Conservation (phyloP, 768 basidiomycete genomes). For the Lactifluus hygrophoroides region DNA sequence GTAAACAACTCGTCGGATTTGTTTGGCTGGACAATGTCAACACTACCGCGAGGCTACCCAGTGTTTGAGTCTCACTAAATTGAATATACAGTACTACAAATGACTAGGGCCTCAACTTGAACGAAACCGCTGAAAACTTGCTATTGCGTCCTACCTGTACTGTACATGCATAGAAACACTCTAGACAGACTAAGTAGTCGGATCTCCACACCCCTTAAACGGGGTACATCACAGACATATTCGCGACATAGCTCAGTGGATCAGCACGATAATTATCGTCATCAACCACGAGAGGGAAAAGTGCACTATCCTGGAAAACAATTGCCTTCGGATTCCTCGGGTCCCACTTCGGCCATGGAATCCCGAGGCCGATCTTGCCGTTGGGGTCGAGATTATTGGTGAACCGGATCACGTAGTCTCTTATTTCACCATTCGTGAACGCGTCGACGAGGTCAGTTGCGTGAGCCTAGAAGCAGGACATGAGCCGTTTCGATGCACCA, state of each 20-base stretch:
- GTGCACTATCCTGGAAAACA: conserved; percentile 2
- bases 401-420: conserved; percentile 17
- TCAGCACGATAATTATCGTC: conserved; percentile 14
- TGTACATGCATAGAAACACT: no score
- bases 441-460: conserved; percentile 11
- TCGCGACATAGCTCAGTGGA: conserved; percentile 4
- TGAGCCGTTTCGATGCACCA: neutral
- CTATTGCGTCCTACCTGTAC: no score
- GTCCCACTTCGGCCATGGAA: conserved; percentile 18
- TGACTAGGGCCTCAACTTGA: no score
- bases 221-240: conserved; percentile 15
- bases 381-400: conserved; percentile 18
- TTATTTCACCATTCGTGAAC: conserved; percentile 6
- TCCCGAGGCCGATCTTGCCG: neutral
- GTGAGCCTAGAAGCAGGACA: neutral
- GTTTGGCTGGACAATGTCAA: no score
- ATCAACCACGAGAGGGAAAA: conserved; percentile 2
- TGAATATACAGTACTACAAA: no score
- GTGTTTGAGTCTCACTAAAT: no score
- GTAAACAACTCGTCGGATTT: no score
- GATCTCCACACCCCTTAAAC: conserved; percentile 1
- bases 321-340: conserved; percentile 5
- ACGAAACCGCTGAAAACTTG: no score
- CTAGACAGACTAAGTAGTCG: neutral
- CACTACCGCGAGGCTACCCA: no score